Percentiles rank a stretch among this genome's conserved stretches.
phyloP scores from a whole-genome alignment of 2,329 filamentous ascomycete species.

The Cadophora sp. region DNA sequence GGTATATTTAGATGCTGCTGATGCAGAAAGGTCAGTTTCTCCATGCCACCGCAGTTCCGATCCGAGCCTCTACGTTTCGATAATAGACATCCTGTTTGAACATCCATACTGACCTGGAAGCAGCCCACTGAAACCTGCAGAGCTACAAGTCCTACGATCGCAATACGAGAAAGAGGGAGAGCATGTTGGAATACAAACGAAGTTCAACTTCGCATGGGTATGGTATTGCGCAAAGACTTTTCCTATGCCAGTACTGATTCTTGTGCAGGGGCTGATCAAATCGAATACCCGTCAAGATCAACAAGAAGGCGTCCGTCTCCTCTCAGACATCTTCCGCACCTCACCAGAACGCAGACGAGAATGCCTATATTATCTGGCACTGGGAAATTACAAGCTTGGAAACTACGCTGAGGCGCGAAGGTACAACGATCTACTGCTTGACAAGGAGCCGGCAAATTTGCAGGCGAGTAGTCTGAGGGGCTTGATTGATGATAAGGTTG shows the following conservation, averaged over 20 bases:
- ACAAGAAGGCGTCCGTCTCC: slow-evolving; percentile 90
- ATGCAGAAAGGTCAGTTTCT: slow-evolving; percentile 82
- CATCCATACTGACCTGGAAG: slow-evolving; percentile 30
- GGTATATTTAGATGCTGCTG: slow-evolving; percentile 79
- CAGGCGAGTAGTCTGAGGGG: slow-evolving; percentile 86
- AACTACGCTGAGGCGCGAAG: slow-evolving; percentile 94
- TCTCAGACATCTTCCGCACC: slow-evolving; percentile 95
- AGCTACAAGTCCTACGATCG: slow-evolving; percentile 88
- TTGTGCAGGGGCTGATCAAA: slow-evolving; percentile 85
- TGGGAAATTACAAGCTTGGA: slow-evolving; percentile 97
- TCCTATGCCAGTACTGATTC: slow-evolving; percentile 18
- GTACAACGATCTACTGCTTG: slow-evolving; percentile 92
- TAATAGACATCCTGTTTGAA: slow-evolving; percentile 10
- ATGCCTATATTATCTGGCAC: slow-evolving; percentile 96
- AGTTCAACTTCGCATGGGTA: slow-evolving; percentile 99
- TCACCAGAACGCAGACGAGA: slow-evolving; percentile 93
- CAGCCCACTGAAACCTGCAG: slow-evolving; percentile 87
- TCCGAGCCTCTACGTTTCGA: background rate
- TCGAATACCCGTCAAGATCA: slow-evolving; percentile 84
- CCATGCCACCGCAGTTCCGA: background rate
- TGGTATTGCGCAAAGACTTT: slow-evolving; percentile 34
- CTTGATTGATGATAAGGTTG: slow-evolving; percentile 94
- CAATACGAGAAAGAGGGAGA: slow-evolving; percentile 98
- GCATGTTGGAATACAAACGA: slow-evolving; percentile 95
- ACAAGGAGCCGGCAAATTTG: slow-evolving; percentile 89